Evolutionary conservation across 2,329 filamentous ascomycete species (phyloP).

Genomic region (Stachybotrys chlorohalonatus): DNA sequence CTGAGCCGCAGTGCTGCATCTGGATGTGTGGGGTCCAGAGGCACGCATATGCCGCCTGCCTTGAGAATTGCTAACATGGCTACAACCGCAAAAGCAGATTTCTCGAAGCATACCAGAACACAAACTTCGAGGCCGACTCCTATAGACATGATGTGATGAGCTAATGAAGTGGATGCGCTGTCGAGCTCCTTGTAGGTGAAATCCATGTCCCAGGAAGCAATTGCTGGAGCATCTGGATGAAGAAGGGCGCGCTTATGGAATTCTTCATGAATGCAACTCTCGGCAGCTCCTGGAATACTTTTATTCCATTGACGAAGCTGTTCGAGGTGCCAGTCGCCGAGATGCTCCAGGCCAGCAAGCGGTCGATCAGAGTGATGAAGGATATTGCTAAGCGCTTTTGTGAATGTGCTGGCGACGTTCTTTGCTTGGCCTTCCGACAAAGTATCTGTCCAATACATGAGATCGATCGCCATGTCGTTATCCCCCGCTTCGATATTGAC

Average conservation of each 20-base stretch:
- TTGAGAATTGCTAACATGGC: slow-evolving; percentile 3
- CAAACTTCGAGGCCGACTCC: not conserved
- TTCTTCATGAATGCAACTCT: not conserved
- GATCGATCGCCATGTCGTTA: slow-evolving; percentile 8
- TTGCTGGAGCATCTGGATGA: not conserved
- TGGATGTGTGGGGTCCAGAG: slow-evolving; percentile 10
- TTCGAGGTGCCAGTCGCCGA: slow-evolving; percentile 1
- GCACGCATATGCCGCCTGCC: slow-evolving; percentile 8
- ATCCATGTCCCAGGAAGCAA: slow-evolving; percentile 1
- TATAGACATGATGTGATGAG: not conserved
- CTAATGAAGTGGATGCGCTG: not conserved
- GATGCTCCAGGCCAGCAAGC: slow-evolving; percentile 5
- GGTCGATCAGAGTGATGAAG: slow-evolving; percentile 4
- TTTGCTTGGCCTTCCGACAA: slow-evolving; percentile 8
- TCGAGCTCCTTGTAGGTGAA: slow-evolving; percentile 1
- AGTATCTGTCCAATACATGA: slow-evolving; percentile 14
- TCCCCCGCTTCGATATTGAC: slow-evolving; percentile 11
- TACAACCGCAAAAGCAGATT: not conserved
- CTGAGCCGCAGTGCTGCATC: slow-evolving; percentile 6
- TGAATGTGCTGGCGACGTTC: slow-evolving; percentile 10
- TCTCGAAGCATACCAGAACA: slow-evolving; percentile 1
- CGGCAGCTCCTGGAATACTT: not conserved
- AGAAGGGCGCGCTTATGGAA: not conserved
- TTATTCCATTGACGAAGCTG: not conserved
- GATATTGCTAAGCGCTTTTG: slow-evolving; percentile 9